Base-by-base conservation (phyloP, 1,139 yeast species). In the Geotrichum carabidarum region DNA sequence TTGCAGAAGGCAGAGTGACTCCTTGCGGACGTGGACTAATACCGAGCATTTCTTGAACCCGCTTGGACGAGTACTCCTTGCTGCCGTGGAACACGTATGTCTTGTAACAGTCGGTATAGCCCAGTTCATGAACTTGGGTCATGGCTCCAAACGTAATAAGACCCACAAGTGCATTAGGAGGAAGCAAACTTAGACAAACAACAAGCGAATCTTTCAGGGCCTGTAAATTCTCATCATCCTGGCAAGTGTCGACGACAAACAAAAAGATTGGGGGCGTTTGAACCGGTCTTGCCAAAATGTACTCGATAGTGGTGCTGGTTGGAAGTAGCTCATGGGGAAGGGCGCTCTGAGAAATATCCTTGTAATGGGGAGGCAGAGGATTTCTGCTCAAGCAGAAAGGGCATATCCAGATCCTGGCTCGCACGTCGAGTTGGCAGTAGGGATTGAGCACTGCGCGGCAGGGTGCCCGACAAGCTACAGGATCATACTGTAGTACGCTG, bases 121-220 rank as follows among this genome's bases (percentile, higher is more conserved):
- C 93, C 62, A 93, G 76, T 72, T 94, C 99, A 71, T 93, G 95
- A 54, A 94, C 88, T 68, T 90, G 95, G 57, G 91, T 90, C 80
- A 89, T 91, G 43, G 96, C 91, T 55, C 98, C 99, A 70, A 80
- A 93, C 42, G 98, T 91, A 66, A 93, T 82, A 65, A 93, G 79
- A 49, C 98, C 98, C 58, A 93, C 84, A 58, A 91, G 78, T 1
- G 97, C 94, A 67, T 93, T 90, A 46, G 96, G 95, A 34, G 99
- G 99, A 66, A 93, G 80, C 63, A 88, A 75, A 55, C 89, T 80
- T 63, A 94, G 78, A 12, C 95, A 83, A 57, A 89, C 83, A 56
- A 90, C 82, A 65, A 93, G 78, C 35, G 95, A 81, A 63, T 90
- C 96, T 70, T 89, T 89, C 70, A 93, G 78, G 9, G 97, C 93